These are phyloP conservation scores for Luffa aegyptiaca DNA, from an alignment of 306 rosid genomes.

Conservation along the genomic window DNA sequence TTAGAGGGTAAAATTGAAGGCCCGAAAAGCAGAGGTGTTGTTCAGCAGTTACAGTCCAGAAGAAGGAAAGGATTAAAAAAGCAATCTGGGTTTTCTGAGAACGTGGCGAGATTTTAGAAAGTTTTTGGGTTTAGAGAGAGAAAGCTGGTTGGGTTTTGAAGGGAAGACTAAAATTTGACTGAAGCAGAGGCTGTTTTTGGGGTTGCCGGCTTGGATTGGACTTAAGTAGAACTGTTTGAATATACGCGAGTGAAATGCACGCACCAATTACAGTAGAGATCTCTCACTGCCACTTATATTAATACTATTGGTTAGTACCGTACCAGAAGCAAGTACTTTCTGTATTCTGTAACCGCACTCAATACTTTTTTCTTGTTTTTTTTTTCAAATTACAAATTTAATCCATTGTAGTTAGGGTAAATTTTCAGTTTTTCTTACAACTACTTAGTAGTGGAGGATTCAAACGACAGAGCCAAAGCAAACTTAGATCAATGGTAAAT, in stretches of 20 bases:
- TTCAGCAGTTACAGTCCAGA: slow-evolving; percentile 29
- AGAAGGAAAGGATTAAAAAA: slow-evolving; percentile 12
- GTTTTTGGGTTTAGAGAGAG: background rate
- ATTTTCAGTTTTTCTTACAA: too few species aligned
- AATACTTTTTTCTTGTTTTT: background rate
- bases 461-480: too few species aligned
- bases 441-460: too few species aligned
- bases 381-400: background rate
- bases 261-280: background rate
- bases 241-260: background rate
- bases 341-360: background rate
- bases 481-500: too few species aligned
- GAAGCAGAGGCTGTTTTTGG: background rate
- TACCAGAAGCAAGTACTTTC: background rate
- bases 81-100: background rate
- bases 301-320: background rate
- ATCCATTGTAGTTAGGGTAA: too few species aligned
- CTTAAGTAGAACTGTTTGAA: background rate
- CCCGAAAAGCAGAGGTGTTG: slow-evolving; percentile 1
- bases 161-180: background rate
- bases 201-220: background rate
- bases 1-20: slow-evolving; percentile 19
- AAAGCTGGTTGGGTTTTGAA: background rate
- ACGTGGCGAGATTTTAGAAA: slow-evolving; percentile 12
- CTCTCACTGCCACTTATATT: background rate